phyloP scores from a whole-genome alignment of 116 monocot genomes.

The Phalaenopsis hybrid region DNA sequence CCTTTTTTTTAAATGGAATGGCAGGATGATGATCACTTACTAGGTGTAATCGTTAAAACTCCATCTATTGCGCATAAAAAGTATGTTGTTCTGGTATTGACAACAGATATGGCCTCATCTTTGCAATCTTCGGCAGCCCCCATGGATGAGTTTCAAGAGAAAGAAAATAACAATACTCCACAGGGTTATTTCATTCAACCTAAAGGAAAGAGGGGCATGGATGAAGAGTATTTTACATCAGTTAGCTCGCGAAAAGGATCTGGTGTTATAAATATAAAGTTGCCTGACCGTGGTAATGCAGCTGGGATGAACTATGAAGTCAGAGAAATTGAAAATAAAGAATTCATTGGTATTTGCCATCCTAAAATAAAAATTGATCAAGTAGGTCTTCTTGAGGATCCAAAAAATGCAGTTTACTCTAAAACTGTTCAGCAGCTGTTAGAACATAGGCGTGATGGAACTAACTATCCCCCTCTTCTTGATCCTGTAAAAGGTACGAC shows the following conservation, averaged over 20 bases:
- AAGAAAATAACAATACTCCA: conserved; percentile 24
- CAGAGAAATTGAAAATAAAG: conserved; percentile 57
- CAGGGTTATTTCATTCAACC: conserved; percentile 68
- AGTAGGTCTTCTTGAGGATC: conserved; percentile 85
- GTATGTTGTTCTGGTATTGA: conserved; percentile 76
- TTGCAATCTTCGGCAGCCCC: conserved; percentile 24
- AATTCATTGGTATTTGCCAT: conserved; percentile 68
- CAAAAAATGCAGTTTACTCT: conserved; percentile 60
- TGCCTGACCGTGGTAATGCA: conserved; percentile 70
- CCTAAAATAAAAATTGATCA: conserved; percentile 88
- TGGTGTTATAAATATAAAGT: conserved; percentile 71
- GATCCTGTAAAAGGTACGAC: conserved; percentile 84
- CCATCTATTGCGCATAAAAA: conserved; percentile 56
- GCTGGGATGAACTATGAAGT: conserved; percentile 74
- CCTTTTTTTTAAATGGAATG: conserved; percentile 17
- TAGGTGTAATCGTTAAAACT: conserved; percentile 72
- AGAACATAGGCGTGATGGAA: conserved; percentile 36
- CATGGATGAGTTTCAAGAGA: conserved; percentile 29
- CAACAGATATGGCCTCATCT: conserved; percentile 39
- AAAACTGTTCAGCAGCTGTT: conserved; percentile 83
- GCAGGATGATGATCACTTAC: conserved; percentile 85
- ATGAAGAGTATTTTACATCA: conserved; percentile 70
- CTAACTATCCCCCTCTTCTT: conserved; percentile 65
- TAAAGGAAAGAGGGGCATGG: conserved; percentile 85
- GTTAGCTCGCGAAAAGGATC: conserved; percentile 56